Conservation (phyloP, 2,329 filamentous ascomycete genomes). For the Immersiporthe knoxdaviesiana region DNA sequence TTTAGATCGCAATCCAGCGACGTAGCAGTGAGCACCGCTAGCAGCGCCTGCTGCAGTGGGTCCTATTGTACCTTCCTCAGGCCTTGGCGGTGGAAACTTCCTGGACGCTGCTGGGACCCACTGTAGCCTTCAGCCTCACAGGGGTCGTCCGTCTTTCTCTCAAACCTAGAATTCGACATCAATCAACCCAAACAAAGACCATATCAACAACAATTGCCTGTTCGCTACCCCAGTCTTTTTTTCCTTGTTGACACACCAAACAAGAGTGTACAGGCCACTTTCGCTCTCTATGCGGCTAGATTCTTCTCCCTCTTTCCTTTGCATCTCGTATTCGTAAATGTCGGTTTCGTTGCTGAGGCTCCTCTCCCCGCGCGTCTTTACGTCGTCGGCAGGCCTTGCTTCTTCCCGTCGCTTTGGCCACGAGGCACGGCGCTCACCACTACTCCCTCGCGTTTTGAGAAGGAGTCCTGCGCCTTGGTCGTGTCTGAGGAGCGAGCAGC, state of each 20-base stretch:
- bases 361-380: conserved; percentile 6
- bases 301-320: background rate
- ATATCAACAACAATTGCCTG: background rate
- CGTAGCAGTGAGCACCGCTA: too few species aligned
- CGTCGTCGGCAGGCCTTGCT: background rate
- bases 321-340: conserved; percentile 7
- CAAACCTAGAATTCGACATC: background rate
- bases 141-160: background rate
- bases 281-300: background rate
- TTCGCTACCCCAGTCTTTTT: background rate
- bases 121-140: conserved; percentile 11
- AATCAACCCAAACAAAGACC: background rate
- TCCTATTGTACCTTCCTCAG: background rate
- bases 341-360: background rate
- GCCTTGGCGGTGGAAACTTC: background rate
- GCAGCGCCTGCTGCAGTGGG: background rate
- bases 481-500: background rate
- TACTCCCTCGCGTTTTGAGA: background rate
- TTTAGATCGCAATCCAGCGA: too few species aligned
- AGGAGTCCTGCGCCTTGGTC: background rate
- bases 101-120: background rate
- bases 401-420: background rate
- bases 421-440: background rate
- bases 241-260: background rate
- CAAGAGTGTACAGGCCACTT: background rate